A percentile compares a stretch with the other conserved stretches of the same genome.
phyloP scores from a whole-genome alignment of 2,329 filamentous ascomycete genomes.

The Fusarium sororula region DNA sequence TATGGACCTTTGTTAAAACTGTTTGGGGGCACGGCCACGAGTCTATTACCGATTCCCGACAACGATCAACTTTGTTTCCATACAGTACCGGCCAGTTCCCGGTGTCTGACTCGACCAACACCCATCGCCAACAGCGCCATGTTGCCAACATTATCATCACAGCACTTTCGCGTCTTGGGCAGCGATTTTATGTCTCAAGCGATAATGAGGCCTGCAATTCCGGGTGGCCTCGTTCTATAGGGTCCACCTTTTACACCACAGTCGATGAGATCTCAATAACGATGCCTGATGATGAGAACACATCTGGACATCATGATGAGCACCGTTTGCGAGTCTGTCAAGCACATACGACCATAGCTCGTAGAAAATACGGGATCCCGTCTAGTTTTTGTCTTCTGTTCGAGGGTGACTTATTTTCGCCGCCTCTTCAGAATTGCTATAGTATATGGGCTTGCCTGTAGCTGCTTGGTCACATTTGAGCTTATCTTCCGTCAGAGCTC shows the following conservation, averaged over 20 bases:
- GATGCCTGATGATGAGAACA: too few relatives aligned
- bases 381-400: too few relatives aligned
- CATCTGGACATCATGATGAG: neutral
- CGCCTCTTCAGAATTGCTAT: neutral
- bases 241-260: neutral
- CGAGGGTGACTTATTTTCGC: too few relatives aligned
- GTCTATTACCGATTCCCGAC: neutral
- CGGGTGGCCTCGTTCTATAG: neutral
- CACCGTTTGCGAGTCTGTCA: neutral
- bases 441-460: neutral
- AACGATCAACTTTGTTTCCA: neutral
- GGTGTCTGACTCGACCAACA: neutral
- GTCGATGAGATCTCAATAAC: neutral
- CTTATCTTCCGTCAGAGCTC: neutral
- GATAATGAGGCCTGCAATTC: neutral
- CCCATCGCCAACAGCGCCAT: neutral
- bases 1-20: neutral
- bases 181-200: neutral
- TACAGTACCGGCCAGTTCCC: neutral
- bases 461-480: neutral
- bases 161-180: neutral
- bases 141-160: neutral
- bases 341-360: conserved; percentile 15
- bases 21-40: neutral
- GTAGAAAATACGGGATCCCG: conserved; percentile 14